phyloP scores from a whole-genome alignment of 441 rosid species.

The California macrophylla region DNA sequence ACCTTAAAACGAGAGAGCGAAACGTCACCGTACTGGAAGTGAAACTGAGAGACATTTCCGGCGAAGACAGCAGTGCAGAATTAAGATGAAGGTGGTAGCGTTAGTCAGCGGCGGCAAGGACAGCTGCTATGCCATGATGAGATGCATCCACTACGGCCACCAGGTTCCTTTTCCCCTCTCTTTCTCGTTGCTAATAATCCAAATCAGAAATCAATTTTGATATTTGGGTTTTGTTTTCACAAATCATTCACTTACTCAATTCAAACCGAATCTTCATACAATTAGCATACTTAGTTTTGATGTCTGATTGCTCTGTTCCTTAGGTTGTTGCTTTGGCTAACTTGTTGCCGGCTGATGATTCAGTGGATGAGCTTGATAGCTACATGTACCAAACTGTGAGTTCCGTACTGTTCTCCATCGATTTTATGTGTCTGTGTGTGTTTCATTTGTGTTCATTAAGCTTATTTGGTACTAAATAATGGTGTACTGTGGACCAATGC shows the following conservation, averaged over 20 bases:
- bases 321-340: slow-evolving; percentile 90
- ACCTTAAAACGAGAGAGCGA: too few relatives aligned
- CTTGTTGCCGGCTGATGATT: slow-evolving; percentile 71
- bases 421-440: not conserved
- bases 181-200: not conserved
- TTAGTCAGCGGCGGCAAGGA: slow-evolving; percentile 27
- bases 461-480: not conserved
- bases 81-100: slow-evolving; percentile 25
- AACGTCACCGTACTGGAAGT: too few relatives aligned
- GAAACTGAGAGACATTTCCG: too few relatives aligned
- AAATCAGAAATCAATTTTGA: not conserved
- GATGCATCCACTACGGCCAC: slow-evolving; percentile 23
- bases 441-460: not conserved
- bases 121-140: slow-evolving; percentile 28
- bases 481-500: not conserved
- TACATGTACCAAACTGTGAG: slow-evolving; percentile 93
- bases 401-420: not conserved
- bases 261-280: not conserved
- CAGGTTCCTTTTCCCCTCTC: slow-evolving; percentile 5
- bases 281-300: not conserved
- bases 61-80: not conserved
- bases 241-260: not conserved
- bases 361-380: slow-evolving; percentile 85
- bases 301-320: not conserved
- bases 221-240: not conserved